Evolutionary conservation across 257 asterid species (phyloP), one percentile per base, ranked within the genome.

Genomic region (Prunella vulgaris): DNA sequence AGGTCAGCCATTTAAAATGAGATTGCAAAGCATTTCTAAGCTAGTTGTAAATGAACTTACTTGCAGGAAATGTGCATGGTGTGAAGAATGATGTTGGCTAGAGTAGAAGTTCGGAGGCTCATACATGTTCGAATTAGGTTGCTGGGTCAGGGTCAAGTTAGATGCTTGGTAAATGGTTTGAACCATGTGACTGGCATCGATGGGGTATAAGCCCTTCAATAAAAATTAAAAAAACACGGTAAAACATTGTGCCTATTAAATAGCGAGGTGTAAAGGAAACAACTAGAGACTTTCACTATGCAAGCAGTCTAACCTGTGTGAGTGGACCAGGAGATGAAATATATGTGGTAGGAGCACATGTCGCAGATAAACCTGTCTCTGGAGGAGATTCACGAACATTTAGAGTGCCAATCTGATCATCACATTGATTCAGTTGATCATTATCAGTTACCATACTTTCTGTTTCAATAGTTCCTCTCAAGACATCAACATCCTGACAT

Each of bases 121-220:
- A 42, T 80, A 83, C 72, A 85, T 65, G 76, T 83, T 81, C 64
- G 83, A 68, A 84, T 77, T 77, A 62, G 80, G 52, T 66, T 85
- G 85, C 60, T 79, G 84, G 72, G 60, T 75, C 68, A 83, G 66
- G 67, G 83, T 40, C 42, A 82, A 66, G 51, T 74, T 80, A 63
- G 88, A 77, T 69, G 88, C 65, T 72, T 78, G 84, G 44, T 77
- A 85, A 82, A 83, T 78, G 75, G 78, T 72, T 30, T 79, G 90
- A 72, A 78, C 83, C 74, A 80, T 64, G 64, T 82, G 90, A 67
- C 65, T 83, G 66, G 88, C 76, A 59, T 77, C 86, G 65, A 83
- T 77, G 28, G 81, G 52, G 77, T 80, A 85, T 64, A 85, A 76
- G 48, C 86, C 90, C 90, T 85, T 58, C 70, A 74, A 60, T 40